Evolutionary conservation across 2,329 filamentous ascomycete genomes (phyloP).

Genomic region (Conoideocrella luteorostrata): DNA sequence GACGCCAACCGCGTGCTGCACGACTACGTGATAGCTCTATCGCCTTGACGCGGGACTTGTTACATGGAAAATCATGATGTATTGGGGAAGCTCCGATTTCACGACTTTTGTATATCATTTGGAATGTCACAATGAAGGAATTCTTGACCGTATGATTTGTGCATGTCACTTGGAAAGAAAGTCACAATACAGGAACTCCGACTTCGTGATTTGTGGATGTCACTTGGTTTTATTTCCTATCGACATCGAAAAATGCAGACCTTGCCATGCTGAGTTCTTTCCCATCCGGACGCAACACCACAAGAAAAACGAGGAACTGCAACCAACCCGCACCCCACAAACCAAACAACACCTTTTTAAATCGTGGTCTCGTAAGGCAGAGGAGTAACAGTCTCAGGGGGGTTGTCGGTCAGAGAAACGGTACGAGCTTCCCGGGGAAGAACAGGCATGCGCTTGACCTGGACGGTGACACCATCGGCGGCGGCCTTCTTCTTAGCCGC

Average conservation of each 20-base stretch:
- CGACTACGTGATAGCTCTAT: too few species aligned
- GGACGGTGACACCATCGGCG: constrained; percentile 76
- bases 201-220: constrained; percentile 24
- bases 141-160: too few species aligned
- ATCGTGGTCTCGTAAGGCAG: constrained; percentile 98
- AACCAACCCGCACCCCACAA: constrained; percentile 9
- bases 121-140: too few species aligned
- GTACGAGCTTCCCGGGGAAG: constrained; percentile 75
- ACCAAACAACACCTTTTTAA: constrained; percentile 59
- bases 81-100: too few species aligned
- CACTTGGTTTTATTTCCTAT: constrained; percentile 33
- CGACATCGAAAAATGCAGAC: constrained; percentile 36
- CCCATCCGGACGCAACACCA: constrained; percentile 37
- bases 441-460: constrained; percentile 86
- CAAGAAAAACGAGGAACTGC: constrained; percentile 33
- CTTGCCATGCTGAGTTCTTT: constrained; percentile 38
- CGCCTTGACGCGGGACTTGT: too few species aligned
- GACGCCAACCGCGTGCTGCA: too few species aligned
- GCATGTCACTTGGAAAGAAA: too few species aligned
- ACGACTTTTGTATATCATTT: too few species aligned
- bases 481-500: constrained; percentile 89
- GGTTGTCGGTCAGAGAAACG: constrained; percentile 73
- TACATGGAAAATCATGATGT: too few species aligned
- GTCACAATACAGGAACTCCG: too few species aligned
- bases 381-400: constrained; percentile 85